Base-by-base conservation (phyloP, 1,284 basidiomycete species). In the Mrakiaceae sp. region DNA sequence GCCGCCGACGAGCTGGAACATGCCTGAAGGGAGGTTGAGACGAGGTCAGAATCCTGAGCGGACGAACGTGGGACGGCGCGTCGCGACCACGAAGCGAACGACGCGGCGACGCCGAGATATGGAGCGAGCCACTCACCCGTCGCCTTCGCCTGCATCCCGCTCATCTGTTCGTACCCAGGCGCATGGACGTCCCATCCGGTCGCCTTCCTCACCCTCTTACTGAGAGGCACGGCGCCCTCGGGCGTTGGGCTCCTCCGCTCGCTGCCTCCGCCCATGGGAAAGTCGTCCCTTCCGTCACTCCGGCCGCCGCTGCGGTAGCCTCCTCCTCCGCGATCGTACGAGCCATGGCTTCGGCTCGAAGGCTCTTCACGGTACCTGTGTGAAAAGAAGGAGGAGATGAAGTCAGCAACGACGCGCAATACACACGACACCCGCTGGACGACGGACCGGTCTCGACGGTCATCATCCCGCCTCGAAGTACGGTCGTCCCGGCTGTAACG, bases 171-270 rank as follows among this genome's bases (percentile, higher is more conserved):
- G 70, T 96, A 98, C 27, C 94, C 94, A 11, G 89, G 88, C 10
- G 95, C 90, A 74, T 90, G 87, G 42, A 96, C 87, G 76, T 98
- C 92, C 95, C 96, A 99, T 42, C 90, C 88, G 62, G 90, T 91
- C 8, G 88, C 87, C 72, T 89, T 88, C 42, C 93, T 81, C 72
- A 85, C 86, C 66, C 94, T 81, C 74, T 95, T 90, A 44, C 87
- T 87, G 69, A 99, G 78, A 1, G 90, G 88, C 44, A 86, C 78
- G 10, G 85, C 84, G 56, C 87, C 88, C 71, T 90, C 85, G 0
- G 96, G 95, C 11, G 95, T 98, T 7, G 94, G 94, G 3, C 89
- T 92, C 69, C 91, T 80, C 69, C 87, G 80, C 69, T 88, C 85
- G 5, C 86, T 87, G 9, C 87, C 85, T 42, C 84, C 85, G 49